phyloP scores from a whole-genome alignment of 2,329 filamentous ascomycete species.

The Ascomycota sp. region DNA sequence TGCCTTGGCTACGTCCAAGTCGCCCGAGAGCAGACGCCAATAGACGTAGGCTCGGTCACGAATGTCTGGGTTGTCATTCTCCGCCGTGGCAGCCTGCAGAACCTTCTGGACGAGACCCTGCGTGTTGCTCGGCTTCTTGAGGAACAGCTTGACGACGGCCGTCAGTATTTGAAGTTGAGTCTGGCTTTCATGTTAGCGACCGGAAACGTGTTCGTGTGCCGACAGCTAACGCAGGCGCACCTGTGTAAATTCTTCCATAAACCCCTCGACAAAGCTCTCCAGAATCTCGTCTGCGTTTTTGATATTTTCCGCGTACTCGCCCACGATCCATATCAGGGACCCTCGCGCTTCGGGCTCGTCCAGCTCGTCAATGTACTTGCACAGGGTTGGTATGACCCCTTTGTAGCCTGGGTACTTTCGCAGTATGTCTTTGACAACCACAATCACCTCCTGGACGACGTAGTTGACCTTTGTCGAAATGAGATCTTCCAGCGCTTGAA shows the following conservation, averaged over 20 bases:
- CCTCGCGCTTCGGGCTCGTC: conserved; percentile 97
- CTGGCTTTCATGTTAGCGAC: no score
- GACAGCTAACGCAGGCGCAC: no score
- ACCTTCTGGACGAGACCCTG: conserved; percentile 87
- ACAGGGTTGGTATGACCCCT: conserved; percentile 86
- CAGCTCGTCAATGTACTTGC: conserved; percentile 86
- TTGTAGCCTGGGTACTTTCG: conserved; percentile 98
- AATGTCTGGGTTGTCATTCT: conserved; percentile 96
- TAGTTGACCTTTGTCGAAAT: conserved; percentile 97
- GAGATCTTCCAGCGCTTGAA: conserved; percentile 77
- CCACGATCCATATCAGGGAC: conserved; percentile 98
- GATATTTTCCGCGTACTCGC: conserved; percentile 90
- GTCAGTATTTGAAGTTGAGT: conserved; percentile 85
- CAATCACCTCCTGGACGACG: conserved; percentile 95
- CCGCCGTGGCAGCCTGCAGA: conserved; percentile 94
- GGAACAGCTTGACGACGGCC: conserved; percentile 93
- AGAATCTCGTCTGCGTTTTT: conserved; percentile 88
- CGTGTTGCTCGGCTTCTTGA: conserved; percentile 85
- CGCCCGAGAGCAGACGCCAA: conserved; percentile 86
- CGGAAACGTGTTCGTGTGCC: no score
- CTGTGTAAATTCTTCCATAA: conserved; percentile 84
- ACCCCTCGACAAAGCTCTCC: conserved; percentile 87
- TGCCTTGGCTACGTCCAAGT: conserved; percentile 71
- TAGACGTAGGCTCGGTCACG: conserved; percentile 98
- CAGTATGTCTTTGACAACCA: conserved; percentile 98